Percentiles rank a stretch among this genome's conserved stretches.
These are phyloP conservation scores for Eutrema japonicum DNA, from an alignment of 345 rosid genomes.

Conservation along the genomic window DNA sequence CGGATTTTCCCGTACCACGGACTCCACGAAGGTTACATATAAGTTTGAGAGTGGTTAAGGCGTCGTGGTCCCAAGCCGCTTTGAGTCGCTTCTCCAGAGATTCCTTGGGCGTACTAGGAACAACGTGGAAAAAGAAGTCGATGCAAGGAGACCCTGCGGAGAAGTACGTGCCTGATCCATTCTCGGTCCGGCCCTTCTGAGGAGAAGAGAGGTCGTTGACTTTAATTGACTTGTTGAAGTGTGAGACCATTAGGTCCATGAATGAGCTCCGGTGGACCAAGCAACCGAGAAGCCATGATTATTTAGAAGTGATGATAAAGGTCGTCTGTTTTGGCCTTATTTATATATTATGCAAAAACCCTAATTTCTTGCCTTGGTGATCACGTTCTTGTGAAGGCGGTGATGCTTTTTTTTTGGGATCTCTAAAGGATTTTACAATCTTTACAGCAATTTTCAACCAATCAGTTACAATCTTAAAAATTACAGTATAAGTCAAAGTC, in stretches of 20 bases:
- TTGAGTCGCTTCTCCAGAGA: slow-evolving; percentile 39
- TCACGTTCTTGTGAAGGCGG: background rate
- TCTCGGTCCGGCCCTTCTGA: slow-evolving; percentile 55
- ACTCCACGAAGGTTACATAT: slow-evolving; percentile 73
- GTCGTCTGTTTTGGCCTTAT: background rate
- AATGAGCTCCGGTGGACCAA: slow-evolving; percentile 61
- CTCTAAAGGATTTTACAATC: no score
- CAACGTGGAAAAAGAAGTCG: slow-evolving; percentile 64
- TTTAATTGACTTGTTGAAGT: slow-evolving; percentile 43
- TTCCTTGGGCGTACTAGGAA: slow-evolving; percentile 53
- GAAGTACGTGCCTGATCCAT: slow-evolving; percentile 47
- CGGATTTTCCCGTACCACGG: slow-evolving; percentile 65
- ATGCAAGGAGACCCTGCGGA: slow-evolving; percentile 61
- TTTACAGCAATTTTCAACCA: no score
- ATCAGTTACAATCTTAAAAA: no score
- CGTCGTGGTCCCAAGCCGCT: slow-evolving; percentile 54
- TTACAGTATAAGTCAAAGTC: background rate
- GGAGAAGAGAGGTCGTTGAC: background rate
- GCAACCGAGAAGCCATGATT: slow-evolving; percentile 43
- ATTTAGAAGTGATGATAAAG: background rate
- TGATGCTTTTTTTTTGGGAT: background rate
- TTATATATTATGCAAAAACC: background rate
- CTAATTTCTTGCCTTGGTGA: background rate
- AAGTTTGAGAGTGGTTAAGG: slow-evolving; percentile 61
- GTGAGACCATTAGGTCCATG: slow-evolving; percentile 47